Percentiles rank a stretch among this genome's conserved stretches.
phyloP scores from a whole-genome alignment of 371 early-diverging fungal genomes.

The Haplosporangium sp. region DNA sequence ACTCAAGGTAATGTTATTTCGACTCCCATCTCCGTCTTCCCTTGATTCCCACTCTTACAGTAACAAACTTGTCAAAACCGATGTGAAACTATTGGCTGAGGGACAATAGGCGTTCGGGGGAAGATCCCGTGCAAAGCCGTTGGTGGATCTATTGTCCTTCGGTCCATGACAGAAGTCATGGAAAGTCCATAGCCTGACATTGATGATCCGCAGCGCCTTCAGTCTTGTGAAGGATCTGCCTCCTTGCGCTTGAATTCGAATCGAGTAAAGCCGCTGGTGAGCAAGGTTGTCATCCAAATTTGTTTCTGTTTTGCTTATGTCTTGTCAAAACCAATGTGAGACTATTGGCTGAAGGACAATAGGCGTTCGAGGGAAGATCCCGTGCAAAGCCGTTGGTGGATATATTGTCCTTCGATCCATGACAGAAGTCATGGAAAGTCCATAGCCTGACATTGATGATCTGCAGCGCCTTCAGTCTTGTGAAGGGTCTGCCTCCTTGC shows the following conservation, averaged over 20 bases:
- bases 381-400: slow-evolving; percentile 24
- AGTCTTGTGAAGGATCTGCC: slow-evolving; percentile 35
- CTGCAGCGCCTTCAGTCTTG: slow-evolving; percentile 34
- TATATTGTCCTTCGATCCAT: slow-evolving; percentile 24
- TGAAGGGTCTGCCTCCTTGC: slow-evolving; percentile 43
- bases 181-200: slow-evolving; percentile 26
- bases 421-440: slow-evolving; percentile 21
- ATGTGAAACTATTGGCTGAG: slow-evolving; percentile 16
- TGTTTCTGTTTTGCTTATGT: not conserved
- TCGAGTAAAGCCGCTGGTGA: slow-evolving; percentile 33
- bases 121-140: slow-evolving; percentile 21
- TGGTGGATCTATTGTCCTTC: slow-evolving; percentile 30
- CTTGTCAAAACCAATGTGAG: slow-evolving; percentile 18
- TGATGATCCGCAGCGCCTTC: slow-evolving; percentile 43
- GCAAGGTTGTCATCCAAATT: slow-evolving; percentile 41
- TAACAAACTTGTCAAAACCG: slow-evolving; percentile 6
- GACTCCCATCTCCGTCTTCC: too few species aligned
- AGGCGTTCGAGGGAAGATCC: slow-evolving; percentile 31
- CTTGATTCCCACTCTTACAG: not conserved
- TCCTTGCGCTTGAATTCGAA: slow-evolving; percentile 50
- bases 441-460: slow-evolving; percentile 33
- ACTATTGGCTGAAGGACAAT: slow-evolving; percentile 19
- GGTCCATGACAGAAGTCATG: slow-evolving; percentile 10
- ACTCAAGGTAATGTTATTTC: too few species aligned
- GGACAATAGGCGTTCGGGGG: slow-evolving; percentile 35